Evolutionary conservation across 345 rosid genomes (phyloP), one percentile per base, ranked within the genome.

Genomic region (Aquilaria sinensis): DNA sequence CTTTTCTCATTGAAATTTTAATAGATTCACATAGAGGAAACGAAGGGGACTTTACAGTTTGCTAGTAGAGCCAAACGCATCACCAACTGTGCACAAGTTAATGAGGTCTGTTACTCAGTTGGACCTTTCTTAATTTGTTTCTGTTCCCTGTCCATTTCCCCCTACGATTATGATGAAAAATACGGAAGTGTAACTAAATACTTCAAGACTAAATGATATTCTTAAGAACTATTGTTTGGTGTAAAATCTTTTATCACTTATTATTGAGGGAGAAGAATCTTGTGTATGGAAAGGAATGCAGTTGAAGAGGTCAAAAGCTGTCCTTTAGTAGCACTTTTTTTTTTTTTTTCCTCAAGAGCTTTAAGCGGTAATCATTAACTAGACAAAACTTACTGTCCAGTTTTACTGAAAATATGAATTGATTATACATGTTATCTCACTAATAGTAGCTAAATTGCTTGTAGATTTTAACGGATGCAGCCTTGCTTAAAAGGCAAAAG

Each of bases 11-110:
- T 63, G 43, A 15, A 45, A 12, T 30, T 37, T 47, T 61, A 3
- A 31, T 72, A 94, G 99, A 69, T 85, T 71, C 99, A 94, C 73
- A 56, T 90, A 79, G 99, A 94, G 76, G 99, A 94, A 78, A 86
- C 96, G 45, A 90, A 86, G 71, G 99, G 97, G 60, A 90, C 99
- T 68, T 87, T 90, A 53, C 92, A 79, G 62, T 94, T 94, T 75
- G 97, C 99, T 67, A 94, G 90, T 72, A 88, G 97, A 86, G 97
- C 99, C 71, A 94, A 90, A 73, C 80, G 92, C 63, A 83, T 90
- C 53, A 88, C 96, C 33, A 94, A 94, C 76, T 90, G 96, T 67
- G 99, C 89, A 48, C 92, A 90, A 88, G 96, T 94, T 76, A 94
- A 94, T 57, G 96, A 90, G 99, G 97, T 88, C 37, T 47, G 71